These are phyloP conservation scores for Saccharum spontaneum DNA, from an alignment of 176 grass and related monocot genomes.

Conservation along the genomic window DNA sequence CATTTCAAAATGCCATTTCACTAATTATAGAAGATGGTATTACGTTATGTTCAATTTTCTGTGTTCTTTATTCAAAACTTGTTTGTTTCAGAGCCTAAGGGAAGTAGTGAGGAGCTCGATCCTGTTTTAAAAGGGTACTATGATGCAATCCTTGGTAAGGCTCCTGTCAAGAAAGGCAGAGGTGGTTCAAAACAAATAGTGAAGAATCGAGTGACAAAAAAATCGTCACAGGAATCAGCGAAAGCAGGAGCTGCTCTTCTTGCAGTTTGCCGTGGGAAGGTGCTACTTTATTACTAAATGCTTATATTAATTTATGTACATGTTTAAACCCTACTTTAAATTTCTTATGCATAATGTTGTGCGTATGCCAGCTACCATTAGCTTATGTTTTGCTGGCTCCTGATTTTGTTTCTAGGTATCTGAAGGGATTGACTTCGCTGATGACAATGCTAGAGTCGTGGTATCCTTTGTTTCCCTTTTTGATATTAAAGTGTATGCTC, in stretches of 20 bases:
- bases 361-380: constrained; percentile 13
- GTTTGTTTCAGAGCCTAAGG: constrained; percentile 79
- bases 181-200: constrained; percentile 51
- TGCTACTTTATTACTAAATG: constrained; percentile 34
- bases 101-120: constrained; percentile 80
- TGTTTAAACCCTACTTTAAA: constrained; percentile 12
- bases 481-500: neutral
- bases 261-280: constrained; percentile 97
- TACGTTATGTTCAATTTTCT: constrained; percentile 1
- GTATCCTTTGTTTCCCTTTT: constrained; percentile 75
- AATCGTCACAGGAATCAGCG: constrained; percentile 46
- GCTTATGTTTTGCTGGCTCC: constrained; percentile 35
- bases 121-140: constrained; percentile 88
- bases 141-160: constrained; percentile 71
- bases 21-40: constrained; percentile 16
- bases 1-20: constrained; percentile 17
- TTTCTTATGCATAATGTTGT: constrained; percentile 16
- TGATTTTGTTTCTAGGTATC: constrained; percentile 71
- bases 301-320: constrained; percentile 29
- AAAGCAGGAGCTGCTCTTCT: constrained; percentile 87
- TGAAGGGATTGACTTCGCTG: constrained; percentile 95
- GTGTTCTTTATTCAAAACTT: constrained; percentile 29
- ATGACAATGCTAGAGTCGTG: constrained; percentile 96
- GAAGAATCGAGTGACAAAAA: constrained; percentile 62
- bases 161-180: constrained; percentile 53